A percentile compares a stretch with the other conserved stretches of the same genome.
Evolutionary conservation across 768 basidiomycete species (phyloP).

Genomic region (Botryobasidium botryosum): DNA sequence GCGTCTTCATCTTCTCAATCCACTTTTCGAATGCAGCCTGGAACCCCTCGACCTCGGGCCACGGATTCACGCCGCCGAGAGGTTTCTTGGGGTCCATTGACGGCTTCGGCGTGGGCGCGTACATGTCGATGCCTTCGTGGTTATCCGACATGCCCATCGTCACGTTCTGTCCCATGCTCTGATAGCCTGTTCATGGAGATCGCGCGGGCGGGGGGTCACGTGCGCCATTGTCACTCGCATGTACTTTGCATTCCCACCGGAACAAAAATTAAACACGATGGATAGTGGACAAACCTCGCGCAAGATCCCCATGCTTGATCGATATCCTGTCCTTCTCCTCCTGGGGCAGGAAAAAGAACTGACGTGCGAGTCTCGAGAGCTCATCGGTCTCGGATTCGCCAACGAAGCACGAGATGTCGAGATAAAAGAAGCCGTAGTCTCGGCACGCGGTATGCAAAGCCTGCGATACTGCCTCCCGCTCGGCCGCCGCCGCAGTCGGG

Average conservation of each 20-base stretch:
- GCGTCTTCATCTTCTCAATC: slow-evolving; percentile 69
- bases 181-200: slow-evolving; percentile 44
- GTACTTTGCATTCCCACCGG: not conserved
- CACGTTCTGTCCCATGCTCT: slow-evolving; percentile 64
- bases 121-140: slow-evolving; percentile 75
- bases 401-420: slow-evolving; percentile 47
- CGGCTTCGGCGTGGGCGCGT: slow-evolving; percentile 50
- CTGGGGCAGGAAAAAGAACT: slow-evolving; percentile 58
- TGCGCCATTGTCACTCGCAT: not conserved
- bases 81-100: slow-evolving; percentile 55
- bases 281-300: slow-evolving; percentile 38
- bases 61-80: slow-evolving; percentile 77
- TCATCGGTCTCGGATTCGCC: slow-evolving; percentile 43
- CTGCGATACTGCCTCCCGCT: slow-evolving; percentile 11
- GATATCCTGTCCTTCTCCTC: slow-evolving; percentile 67
- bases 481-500: slow-evolving; percentile 14
- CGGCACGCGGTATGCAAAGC: slow-evolving; percentile 59
- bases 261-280: not conserved
- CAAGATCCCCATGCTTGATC: slow-evolving; percentile 49
- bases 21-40: slow-evolving; percentile 48
- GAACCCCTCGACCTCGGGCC: slow-evolving; percentile 50
- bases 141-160: slow-evolving; percentile 68
- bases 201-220: not conserved
- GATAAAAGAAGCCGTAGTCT: slow-evolving; percentile 79
- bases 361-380: slow-evolving; percentile 41